Conservation (phyloP, 352 stramenopile species). For the Globisporangium heterothallicum region DNA sequence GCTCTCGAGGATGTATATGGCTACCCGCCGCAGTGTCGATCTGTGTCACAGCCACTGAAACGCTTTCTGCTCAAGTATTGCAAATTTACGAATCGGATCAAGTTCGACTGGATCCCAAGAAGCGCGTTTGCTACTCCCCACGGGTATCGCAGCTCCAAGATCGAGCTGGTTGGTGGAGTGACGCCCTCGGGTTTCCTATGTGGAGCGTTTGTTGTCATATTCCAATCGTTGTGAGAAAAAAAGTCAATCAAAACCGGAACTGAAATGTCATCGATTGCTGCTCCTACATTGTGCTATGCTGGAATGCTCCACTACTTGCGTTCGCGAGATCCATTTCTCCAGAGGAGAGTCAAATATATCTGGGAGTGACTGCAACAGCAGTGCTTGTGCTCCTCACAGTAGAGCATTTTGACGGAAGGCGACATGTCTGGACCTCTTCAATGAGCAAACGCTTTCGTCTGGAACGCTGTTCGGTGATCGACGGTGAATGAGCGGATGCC, state of each 20-base stretch:
- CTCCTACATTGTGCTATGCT: no score
- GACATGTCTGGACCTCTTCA: no score
- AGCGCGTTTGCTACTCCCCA: constrained; percentile 1
- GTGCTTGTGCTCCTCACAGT: no score
- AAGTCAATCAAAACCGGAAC: neutral
- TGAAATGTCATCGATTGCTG: no score
- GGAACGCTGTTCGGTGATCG: no score
- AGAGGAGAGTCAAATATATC: no score
- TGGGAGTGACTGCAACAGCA: no score
- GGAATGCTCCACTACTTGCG: no score
- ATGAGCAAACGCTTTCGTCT: no score
- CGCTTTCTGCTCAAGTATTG: neutral
- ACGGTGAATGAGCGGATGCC: no score
- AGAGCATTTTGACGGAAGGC: no score
- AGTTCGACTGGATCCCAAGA: constrained; percentile 1
- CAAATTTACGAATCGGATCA: constrained; percentile 6
- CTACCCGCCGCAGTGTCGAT: constrained; percentile 2
- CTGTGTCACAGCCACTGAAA: constrained; percentile 4
- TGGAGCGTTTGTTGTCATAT: constrained; percentile 3
- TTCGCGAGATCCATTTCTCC: no score
- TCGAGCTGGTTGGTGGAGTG: constrained; percentile 5
- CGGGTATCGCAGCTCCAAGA: neutral
- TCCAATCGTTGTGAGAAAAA: neutral
- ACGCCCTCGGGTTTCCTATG: constrained; percentile 5
- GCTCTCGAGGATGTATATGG: constrained; percentile 4